Evolutionary conservation across 2,329 filamentous ascomycete genomes (phyloP).

Genomic region (Sporothrix mexicana): DNA sequence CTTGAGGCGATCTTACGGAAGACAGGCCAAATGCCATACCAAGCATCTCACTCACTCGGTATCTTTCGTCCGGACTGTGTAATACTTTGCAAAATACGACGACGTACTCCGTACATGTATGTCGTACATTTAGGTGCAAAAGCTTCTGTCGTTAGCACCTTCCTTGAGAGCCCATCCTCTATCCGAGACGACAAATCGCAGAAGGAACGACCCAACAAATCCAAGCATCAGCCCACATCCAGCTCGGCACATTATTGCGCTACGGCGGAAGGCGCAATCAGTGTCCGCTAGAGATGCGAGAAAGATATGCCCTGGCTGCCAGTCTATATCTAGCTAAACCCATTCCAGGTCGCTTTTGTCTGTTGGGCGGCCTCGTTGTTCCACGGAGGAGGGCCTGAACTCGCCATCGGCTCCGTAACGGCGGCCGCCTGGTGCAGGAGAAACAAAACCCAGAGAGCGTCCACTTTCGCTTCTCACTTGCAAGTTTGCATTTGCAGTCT

Average conservation of each 20-base stretch:
- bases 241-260: slow-evolving; percentile 6
- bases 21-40: not conserved
- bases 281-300: not conserved
- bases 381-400: slow-evolving; percentile 5
- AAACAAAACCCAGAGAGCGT: slow-evolving; percentile 23
- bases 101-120: no score
- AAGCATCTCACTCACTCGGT: slow-evolving; percentile 8
- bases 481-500: slow-evolving; percentile 24
- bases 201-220: slow-evolving; percentile 26
- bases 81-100: not conserved
- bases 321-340: not conserved
- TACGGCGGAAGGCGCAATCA: slow-evolving; percentile 22
- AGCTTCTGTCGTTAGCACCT: no score
- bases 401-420: slow-evolving; percentile 11
- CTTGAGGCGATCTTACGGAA: not conserved
- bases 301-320: not conserved
- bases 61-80: not conserved
- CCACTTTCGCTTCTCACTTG: slow-evolving; percentile 23
- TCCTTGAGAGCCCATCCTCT: no score
- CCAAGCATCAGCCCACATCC: slow-evolving; percentile 22
- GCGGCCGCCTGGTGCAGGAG: not conserved
- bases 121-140: no score
- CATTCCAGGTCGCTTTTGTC: not conserved
- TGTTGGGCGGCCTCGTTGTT: not conserved
- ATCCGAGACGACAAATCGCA: not conserved